Base-by-base conservation (phyloP, 192 early-diverging fungal genomes). In the Coemansia sp. region DNA sequence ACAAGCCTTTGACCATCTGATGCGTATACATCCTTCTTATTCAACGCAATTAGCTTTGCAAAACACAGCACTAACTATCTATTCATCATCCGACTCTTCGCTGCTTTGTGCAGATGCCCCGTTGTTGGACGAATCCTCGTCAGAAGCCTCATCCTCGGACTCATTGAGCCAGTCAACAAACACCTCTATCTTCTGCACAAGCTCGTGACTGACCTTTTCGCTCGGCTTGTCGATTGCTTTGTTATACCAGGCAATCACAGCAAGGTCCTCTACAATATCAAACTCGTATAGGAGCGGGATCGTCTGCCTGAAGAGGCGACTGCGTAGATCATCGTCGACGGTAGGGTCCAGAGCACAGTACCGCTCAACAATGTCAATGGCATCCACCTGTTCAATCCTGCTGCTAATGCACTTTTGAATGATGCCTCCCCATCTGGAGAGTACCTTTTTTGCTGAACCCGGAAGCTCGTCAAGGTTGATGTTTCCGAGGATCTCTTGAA, bases 251-350 rank as follows among this genome's bases (percentile, higher is more conserved):
- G 67, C 71, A 21, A 93, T 49, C 51, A 97, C 84, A 4, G 86
- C 82, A 33, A 94, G 89, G 60, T 95, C 94, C 65, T 92, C 91
- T 23, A 93, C 56, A 40, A 98, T 76, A 71, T 95, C 93, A 21
- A 84, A 63, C 56, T 96, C 87, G 74, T 94, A 96, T 43, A 92
- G 67, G 37, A 84, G 56, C 52, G 81, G 80, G 59, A 95, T 61
- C 6, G 90, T 61, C 9, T 83, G 72, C 12, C 84, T 68, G 74
- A 93, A 89, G 33, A 90, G 26, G 58, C 86, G 88, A 12, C 63
- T 61, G 7, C 84, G 73, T 16, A 51, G 58, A 18, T 75, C 70
- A 13, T 80, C 52, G 15, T 74, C 73, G 30, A 81, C 21, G n/a
- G 62, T 39, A 16, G 48, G 33, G 2, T 62, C 62, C 48, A 67